Conservation (phyloP, 2,329 filamentous ascomycete genomes). For the Exophiala sp. region DNA sequence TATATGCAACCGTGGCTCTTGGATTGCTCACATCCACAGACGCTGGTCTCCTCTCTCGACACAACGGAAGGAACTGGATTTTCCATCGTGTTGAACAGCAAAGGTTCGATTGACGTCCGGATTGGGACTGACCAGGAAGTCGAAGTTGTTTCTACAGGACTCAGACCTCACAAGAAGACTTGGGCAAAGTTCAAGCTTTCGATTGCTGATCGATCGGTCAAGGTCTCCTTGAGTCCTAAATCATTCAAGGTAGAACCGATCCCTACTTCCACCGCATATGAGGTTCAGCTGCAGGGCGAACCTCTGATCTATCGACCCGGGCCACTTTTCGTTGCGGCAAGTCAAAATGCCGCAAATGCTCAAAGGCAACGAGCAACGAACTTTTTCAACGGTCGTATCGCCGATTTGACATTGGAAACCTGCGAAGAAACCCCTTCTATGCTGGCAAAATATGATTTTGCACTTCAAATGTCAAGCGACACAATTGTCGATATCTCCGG, state of each 20-base stretch:
- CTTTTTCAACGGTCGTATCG: constrained; percentile 23
- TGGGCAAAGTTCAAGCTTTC: constrained; percentile 8
- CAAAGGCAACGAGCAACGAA: constrained; percentile 1
- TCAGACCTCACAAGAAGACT: constrained; percentile 5
- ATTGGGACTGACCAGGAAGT: constrained; percentile 10
- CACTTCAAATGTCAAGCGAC: constrained; percentile 14
- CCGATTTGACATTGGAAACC: not conserved
- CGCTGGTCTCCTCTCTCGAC: constrained; percentile 17
- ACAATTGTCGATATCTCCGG: constrained; percentile 31
- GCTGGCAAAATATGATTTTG: constrained; percentile 13
- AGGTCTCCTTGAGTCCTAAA: not conserved
- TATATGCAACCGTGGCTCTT: constrained; percentile 12
- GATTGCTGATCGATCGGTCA: not conserved
- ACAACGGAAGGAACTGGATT: constrained; percentile 10
- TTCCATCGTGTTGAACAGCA: constrained; percentile 8
- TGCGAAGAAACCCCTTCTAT: not conserved
- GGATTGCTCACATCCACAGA: constrained; percentile 5
- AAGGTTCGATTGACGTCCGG: constrained; percentile 8
- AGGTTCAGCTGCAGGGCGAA: not conserved
- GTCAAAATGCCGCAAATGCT: not conserved
- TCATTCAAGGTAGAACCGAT: constrained; percentile 8
- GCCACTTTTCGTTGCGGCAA: constrained; percentile 8
- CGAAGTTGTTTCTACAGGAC: constrained; percentile 3
- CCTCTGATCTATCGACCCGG: not conserved
- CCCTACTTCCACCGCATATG: not conserved